Evolutionary conservation across 257 asterid genomes (phyloP).

Genomic region (Linaria vulgaris): DNA sequence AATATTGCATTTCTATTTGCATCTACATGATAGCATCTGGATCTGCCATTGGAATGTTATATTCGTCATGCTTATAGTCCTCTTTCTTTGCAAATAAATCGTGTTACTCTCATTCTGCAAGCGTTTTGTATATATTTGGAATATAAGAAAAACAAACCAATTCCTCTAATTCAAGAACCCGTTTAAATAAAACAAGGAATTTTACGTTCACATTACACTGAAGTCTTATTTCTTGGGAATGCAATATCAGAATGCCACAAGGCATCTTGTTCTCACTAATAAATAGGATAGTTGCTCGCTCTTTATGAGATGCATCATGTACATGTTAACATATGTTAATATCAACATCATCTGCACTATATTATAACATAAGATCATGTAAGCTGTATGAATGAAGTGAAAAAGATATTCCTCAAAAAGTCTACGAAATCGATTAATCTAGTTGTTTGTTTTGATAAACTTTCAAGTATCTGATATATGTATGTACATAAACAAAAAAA

Average conservation of each 20-base stretch:
- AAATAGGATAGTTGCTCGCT: neutral
- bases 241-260: neutral
- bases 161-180: no score
- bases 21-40: no score
- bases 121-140: neutral
- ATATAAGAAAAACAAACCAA: no score
- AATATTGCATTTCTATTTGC: no score
- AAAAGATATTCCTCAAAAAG: neutral
- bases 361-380: neutral
- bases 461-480: neutral
- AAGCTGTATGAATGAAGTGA: neutral
- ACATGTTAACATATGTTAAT: neutral
- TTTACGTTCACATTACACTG: no score
- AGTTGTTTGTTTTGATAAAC: neutral
- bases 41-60: no score
- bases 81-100: no score
- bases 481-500: neutral
- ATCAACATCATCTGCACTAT: neutral
- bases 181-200: no score
- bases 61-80: no score
- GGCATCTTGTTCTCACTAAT: neutral
- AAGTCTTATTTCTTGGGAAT: constrained; percentile 9
- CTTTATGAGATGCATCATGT: constrained; percentile 2
- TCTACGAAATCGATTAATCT: neutral
- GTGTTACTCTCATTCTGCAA: neutral